Conservation (phyloP, 1,284 basidiomycete genomes). For the Malassezia caprae region DNA sequence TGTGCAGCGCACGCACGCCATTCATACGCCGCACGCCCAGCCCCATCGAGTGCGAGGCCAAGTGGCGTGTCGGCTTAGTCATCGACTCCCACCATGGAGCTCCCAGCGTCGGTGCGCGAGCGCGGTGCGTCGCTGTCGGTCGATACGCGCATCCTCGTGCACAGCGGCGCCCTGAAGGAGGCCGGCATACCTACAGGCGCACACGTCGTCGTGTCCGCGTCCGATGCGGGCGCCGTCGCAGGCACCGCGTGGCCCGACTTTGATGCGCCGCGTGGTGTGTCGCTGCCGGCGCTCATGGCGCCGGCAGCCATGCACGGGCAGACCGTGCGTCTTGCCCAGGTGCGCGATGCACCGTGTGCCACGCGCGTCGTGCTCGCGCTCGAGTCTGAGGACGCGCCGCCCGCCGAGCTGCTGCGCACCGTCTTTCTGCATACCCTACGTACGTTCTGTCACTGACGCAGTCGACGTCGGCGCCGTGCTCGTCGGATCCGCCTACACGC, state of each 20-base stretch:
- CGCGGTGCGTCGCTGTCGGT: neutral
- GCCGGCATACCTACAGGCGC: slow-evolving; percentile 63
- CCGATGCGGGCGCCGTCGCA: slow-evolving; percentile 17
- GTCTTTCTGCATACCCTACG: slow-evolving; percentile 14
- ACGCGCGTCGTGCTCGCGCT: neutral
- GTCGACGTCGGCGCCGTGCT: slow-evolving; percentile 20
- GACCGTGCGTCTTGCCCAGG: neutral
- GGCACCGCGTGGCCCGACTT: slow-evolving; percentile 42
- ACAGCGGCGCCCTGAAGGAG: slow-evolving; percentile 58
- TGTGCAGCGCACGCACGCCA: neutral
- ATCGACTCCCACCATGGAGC: neutral
- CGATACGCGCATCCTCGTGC: slow-evolving; percentile 56
- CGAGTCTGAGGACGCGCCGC: neutral
- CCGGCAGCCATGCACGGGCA: neutral
- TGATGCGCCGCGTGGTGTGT: slow-evolving; percentile 21
- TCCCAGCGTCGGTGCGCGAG: neutral
- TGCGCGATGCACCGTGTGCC: neutral
- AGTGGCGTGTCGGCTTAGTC: neutral
- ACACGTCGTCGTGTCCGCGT: slow-evolving; percentile 54
- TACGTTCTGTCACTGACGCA: neutral
- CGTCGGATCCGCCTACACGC: slow-evolving; percentile 16
- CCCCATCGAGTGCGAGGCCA: neutral
- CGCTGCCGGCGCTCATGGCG: neutral
- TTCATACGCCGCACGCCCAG: neutral
- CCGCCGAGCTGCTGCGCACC: slow-evolving; percentile 20